phyloP scores from a whole-genome alignment of 1,284 basidiomycete species.

The Malassezia furfur region DNA sequence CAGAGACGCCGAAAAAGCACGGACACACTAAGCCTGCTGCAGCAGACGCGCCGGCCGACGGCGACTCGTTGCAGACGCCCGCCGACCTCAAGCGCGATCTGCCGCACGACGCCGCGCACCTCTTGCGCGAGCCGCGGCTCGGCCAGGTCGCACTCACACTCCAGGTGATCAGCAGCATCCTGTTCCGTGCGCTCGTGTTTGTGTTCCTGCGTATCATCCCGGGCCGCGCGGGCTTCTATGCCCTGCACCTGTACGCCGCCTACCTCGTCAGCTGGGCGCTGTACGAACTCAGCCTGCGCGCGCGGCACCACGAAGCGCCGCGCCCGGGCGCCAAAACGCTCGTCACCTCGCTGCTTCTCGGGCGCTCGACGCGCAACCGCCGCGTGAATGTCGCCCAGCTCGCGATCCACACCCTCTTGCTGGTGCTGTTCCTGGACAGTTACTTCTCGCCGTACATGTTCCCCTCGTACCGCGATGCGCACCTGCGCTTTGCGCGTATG shows the following conservation, averaged over 20 bases:
- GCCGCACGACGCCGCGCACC: neutral
- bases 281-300: slow-evolving; percentile 25
- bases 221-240: slow-evolving; percentile 16
- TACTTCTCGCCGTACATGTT: slow-evolving; percentile 42
- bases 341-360: slow-evolving; percentile 18
- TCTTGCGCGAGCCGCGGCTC: neutral
- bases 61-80: neutral
- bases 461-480: slow-evolving; percentile 42
- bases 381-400: slow-evolving; percentile 29
- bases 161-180: slow-evolving; percentile 24
- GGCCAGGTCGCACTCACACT: slow-evolving; percentile 2
- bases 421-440: slow-evolving; percentile 38
- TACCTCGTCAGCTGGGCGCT: slow-evolving; percentile 26
- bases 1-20: neutral
- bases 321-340: neutral
- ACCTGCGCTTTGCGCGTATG: slow-evolving; percentile 38
- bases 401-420: slow-evolving; percentile 28
- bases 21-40: no score
- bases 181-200: slow-evolving; percentile 33
- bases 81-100: neutral
- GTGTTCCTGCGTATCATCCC: slow-evolving; percentile 42
- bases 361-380: slow-evolving; percentile 29
- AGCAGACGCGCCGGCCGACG: neutral
- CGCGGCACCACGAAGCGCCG: neutral
- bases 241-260: slow-evolving; percentile 5